Percentiles rank a stretch among this genome's conserved stretches.
phyloP scores from a whole-genome alignment of 768 basidiomycete species.

The Glaciozyma martinii region DNA sequence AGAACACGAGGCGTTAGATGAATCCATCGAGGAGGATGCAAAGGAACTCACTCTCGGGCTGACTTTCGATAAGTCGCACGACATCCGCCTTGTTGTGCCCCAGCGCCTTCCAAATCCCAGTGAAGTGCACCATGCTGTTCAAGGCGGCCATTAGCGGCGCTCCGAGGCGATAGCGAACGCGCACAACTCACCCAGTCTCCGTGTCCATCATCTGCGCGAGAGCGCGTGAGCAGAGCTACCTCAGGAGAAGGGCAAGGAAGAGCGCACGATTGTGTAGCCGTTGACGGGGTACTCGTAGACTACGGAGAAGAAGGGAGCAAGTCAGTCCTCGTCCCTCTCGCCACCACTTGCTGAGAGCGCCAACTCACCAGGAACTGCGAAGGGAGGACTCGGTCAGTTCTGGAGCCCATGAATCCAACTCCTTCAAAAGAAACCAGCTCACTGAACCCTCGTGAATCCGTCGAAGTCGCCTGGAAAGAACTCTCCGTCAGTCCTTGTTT shows the following conservation, averaged over 20 bases:
- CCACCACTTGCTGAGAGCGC: not conserved
- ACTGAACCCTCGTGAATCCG: slow-evolving; percentile 9
- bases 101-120: slow-evolving; percentile 68
- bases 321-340: not conserved
- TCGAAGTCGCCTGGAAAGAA: not conserved
- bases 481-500: not conserved
- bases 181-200: slow-evolving; percentile 63
- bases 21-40: no score
- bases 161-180: not conserved
- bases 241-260: no score
- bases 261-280: slow-evolving; percentile 61
- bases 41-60: slow-evolving; percentile 63
- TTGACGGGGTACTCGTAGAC: slow-evolving; percentile 85
- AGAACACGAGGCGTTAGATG: slow-evolving; percentile 53
- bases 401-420: not conserved
- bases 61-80: slow-evolving; percentile 84
- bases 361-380: not conserved
- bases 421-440: not conserved
- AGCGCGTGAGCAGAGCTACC: not conserved
- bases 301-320: slow-evolving; percentile 44
- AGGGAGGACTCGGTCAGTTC: not conserved
- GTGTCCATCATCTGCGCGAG: slow-evolving; percentile 67
- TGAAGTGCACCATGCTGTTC: slow-evolving; percentile 58
- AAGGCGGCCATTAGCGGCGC: not conserved
- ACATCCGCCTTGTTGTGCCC: slow-evolving; percentile 62